A percentile compares a stretch with the other conserved stretches of the same genome.
Evolutionary conservation across 768 basidiomycete genomes (phyloP).

Genomic region (Flagelloscypha sp.): DNA sequence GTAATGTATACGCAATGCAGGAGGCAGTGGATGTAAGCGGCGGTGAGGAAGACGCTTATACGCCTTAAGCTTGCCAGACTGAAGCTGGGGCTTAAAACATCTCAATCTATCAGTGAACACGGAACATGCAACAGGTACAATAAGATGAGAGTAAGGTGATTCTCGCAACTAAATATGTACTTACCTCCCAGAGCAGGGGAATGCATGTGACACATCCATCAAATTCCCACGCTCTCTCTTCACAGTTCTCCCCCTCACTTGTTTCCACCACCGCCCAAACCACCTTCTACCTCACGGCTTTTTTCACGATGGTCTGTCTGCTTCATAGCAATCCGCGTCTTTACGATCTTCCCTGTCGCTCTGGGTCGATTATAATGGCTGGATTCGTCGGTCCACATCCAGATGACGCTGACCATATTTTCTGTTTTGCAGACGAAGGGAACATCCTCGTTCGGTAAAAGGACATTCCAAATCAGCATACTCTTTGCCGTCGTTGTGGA

Average conservation of each 20-base stretch:
- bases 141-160: too few relatives aligned
- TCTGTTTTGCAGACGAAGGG: neutral
- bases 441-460: slow-evolving; percentile 51
- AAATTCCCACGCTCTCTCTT: too few relatives aligned
- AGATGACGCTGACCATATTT: slow-evolving; percentile 48
- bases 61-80: slow-evolving; percentile 19
- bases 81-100: slow-evolving; percentile 16
- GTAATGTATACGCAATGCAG: slow-evolving; percentile 1
- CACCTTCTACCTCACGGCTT: too few relatives aligned
- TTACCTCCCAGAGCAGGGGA: too few relatives aligned
- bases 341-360: slow-evolving; percentile 5
- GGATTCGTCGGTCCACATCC: slow-evolving; percentile 89
- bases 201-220: too few relatives aligned
- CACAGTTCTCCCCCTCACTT: too few relatives aligned
- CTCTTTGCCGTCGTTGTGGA: slow-evolving; percentile 95
- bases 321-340: neutral
- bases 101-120: too few relatives aligned
- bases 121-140: too few relatives aligned
- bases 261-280: too few relatives aligned
- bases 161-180: too few relatives aligned
- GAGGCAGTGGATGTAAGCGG: slow-evolving; percentile 5
- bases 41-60: slow-evolving; percentile 12
- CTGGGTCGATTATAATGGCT: slow-evolving; percentile 11
- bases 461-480: slow-evolving; percentile 95
- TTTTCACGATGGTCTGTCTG: slow-evolving; percentile 15